Base-by-base conservation (phyloP, 2,329 filamentous ascomycete species). In the Bipolaris victoriae region DNA sequence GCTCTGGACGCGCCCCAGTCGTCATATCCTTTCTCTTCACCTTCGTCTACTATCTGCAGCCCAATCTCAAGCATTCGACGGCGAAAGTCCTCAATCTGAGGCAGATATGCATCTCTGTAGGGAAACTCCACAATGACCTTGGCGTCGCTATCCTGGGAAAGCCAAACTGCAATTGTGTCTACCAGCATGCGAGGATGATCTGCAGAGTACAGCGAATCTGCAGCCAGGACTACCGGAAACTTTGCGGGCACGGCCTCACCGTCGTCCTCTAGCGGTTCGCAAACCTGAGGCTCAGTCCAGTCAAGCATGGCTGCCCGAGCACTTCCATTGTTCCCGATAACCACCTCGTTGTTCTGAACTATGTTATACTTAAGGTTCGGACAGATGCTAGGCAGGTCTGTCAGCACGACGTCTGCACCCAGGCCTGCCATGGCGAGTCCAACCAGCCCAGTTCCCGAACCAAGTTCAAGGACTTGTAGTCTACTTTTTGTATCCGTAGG, bases 361-460 rank as follows among this genome's bases (percentile, higher is more conserved):
- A 88, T 84, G 67, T 98, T 99, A 65, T 85, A 82, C n/a, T 82
- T 77, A 4, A 98, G 82, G 63, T 98, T 98, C 0, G 88, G 82
- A 46, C 94, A 83, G 66, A 98, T 97, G n/a, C 84, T 84, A 0
- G 90, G 89, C 26, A 98, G 79, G 72, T 98, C 95, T 35, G 91
- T 97, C 50, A 97, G 81, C 9, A 89, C 79, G 4, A 96, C 89
- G 16, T 84, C 78, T 0, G 84, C 83, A 41, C 81, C 80, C 80
- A 90, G 90, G 22, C 91, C 80, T 7, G 92, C 91, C 22, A 93
- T 91, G 1, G 93, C 90, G 41, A 98, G 81, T 0, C 95, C 95
- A 9, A 97, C 85, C n/a, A 99, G 83, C 0, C 94, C 94, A 0
- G 94, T 98, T 0, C 95, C 94, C 0, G 94, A 88, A 3, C 94